Conservation (phyloP, 108 stramenopile species). For the Cyclotella choctawhatcheeana region DNA sequence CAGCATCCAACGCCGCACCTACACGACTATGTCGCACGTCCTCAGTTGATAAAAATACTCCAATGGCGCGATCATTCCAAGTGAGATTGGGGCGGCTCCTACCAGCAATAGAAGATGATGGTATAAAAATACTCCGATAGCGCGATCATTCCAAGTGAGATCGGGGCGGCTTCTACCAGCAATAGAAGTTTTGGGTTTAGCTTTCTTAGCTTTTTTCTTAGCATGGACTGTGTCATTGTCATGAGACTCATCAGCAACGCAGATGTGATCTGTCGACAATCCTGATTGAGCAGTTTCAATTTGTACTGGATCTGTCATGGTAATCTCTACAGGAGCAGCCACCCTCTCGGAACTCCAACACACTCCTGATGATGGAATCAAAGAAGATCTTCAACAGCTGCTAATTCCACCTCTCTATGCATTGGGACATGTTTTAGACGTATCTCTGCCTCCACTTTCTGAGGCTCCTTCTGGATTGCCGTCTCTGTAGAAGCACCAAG, state of each 20-base stretch:
- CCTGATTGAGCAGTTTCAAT: no score
- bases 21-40: not conserved
- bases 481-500: not conserved
- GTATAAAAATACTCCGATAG: not conserved
- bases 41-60: no score
- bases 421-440: not conserved
- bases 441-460: not conserved
- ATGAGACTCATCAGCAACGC: not conserved
- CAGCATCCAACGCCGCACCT: not conserved
- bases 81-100: not conserved
- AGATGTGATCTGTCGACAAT: not conserved
- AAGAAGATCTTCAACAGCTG: not conserved
- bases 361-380: not conserved
- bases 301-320: not conserved
- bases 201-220: not conserved
- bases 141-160: not conserved
- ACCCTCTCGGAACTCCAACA: not conserved
- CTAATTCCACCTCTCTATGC: not conserved
- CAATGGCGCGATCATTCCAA: no score
- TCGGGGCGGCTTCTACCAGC: not conserved
- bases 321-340: not conserved
- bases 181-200: no score
- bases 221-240: not conserved
- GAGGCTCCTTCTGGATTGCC: not conserved
- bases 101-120: not conserved